Percentiles rank a stretch among this genome's conserved stretches.
phyloP scores from a whole-genome alignment of 306 rosid genomes.

The Trifolium subterraneum region DNA sequence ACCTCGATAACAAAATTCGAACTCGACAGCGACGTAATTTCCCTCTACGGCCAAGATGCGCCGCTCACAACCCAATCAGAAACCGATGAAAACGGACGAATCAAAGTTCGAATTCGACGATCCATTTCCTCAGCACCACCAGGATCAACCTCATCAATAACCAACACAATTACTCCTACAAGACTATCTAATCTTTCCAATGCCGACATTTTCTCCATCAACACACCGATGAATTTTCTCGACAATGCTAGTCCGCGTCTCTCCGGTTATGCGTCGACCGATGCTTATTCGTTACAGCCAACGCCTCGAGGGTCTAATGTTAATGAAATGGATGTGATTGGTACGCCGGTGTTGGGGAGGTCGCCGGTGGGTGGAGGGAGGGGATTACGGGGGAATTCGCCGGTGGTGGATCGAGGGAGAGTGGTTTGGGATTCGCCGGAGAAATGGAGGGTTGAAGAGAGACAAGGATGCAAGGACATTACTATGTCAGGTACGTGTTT shows the following conservation, averaged over 20 bases:
- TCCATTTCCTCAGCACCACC: conserved; percentile 60
- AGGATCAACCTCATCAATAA: conserved; percentile 35
- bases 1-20: conserved; percentile 73
- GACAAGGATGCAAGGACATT: conserved; percentile 49
- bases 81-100: conserved; percentile 65
- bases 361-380: conserved; percentile 40
- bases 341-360: conserved; percentile 36
- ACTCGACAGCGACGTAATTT: conserved; percentile 80
- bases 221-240: conserved; percentile 40
- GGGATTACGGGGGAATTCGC: background rate
- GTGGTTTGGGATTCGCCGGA: conserved; percentile 42
- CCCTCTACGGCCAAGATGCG: conserved; percentile 65
- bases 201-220: conserved; percentile 75
- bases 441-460: conserved; percentile 37
- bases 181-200: conserved; percentile 75
- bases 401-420: conserved; percentile 7
- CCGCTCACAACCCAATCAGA: conserved; percentile 70
- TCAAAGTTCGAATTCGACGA: conserved; percentile 45
- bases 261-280: conserved; percentile 40
- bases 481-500: conserved; percentile 41
- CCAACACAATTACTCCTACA: conserved; percentile 55
- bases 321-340: conserved; percentile 38
- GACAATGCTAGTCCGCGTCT: background rate
- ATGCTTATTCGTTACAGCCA: conserved; percentile 56
- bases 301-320: conserved; percentile 76